phyloP scores from a whole-genome alignment of 2,329 filamentous ascomycete species.

The Arthrobotrys pseudoclavata region DNA sequence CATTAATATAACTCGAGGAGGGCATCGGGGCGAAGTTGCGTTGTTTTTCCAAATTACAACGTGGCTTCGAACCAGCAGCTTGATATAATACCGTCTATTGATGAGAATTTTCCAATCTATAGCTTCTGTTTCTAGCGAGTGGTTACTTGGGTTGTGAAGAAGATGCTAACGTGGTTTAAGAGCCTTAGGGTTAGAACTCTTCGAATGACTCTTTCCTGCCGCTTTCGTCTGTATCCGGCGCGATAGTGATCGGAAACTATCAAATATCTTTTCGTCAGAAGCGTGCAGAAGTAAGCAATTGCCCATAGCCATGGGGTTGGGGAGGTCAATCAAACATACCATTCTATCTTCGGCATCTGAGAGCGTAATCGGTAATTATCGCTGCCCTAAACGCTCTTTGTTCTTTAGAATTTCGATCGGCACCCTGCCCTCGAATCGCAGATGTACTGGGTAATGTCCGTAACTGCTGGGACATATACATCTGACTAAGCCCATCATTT shows the following conservation, averaged over 20 bases:
- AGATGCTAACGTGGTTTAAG: too few species aligned
- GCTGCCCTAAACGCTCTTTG: not conserved
- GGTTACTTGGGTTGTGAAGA: too few species aligned
- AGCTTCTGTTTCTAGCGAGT: too few species aligned
- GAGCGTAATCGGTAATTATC: not conserved
- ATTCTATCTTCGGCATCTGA: not conserved
- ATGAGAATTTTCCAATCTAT: too few species aligned
- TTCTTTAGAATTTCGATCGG: not conserved
- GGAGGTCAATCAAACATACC: not conserved
- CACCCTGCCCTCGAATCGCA: not conserved
- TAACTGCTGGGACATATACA: not conserved
- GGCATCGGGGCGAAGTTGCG: too few species aligned
- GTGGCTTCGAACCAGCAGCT: too few species aligned
- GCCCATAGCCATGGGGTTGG: not conserved
- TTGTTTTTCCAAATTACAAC: too few species aligned
- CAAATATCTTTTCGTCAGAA: not conserved
- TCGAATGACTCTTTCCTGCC: not conserved
- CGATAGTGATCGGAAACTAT: not conserved
- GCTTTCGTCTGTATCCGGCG: not conserved
- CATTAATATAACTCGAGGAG: too few species aligned
- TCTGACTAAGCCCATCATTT: not conserved
- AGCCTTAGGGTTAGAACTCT: not conserved
- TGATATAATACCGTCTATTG: too few species aligned
- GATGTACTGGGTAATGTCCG: not conserved
- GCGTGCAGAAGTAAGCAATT: not conserved